Conservation (phyloP, 164 flowering plant genomes). For the Kalanchoe fedtschenkoi region DNA sequence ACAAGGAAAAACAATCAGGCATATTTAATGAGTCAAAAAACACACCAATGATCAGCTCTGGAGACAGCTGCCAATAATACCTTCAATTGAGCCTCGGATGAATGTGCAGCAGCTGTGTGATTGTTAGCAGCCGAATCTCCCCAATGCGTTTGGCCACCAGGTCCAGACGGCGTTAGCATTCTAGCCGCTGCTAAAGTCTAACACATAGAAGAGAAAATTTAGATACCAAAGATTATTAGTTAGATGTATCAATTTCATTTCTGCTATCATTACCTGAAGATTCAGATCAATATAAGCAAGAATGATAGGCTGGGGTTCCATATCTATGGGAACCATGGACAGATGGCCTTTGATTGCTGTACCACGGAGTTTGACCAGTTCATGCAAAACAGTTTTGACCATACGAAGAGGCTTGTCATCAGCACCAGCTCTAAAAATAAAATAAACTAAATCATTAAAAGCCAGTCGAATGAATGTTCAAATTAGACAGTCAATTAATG, state of each 20-base stretch:
- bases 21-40: not conserved
- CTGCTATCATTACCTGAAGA: conserved; percentile 61
- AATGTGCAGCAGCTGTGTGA: conserved; percentile 70
- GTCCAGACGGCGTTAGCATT: conserved; percentile 87
- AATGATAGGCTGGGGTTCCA: conserved; percentile 94
- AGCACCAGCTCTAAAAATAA: conserved; percentile 75
- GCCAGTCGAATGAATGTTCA: not conserved
- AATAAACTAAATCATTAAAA: not conserved
- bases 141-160: conserved; percentile 93
- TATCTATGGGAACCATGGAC: conserved; percentile 97
- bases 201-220: not conserved
- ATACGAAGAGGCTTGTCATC: conserved; percentile 98
- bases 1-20: not conserved
- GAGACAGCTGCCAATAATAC: conserved; percentile 17
- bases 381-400: conserved; percentile 99
- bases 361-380: conserved; percentile 95
- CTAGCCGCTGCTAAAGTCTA: conserved; percentile 99
- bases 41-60: not conserved
- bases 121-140: conserved; percentile 74
- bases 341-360: conserved; percentile 96
- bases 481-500: not conserved
- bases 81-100: conserved; percentile 95
- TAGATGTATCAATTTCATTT: not conserved
- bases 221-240: not conserved
- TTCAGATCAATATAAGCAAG: conserved; percentile 97